Base-by-base conservation (phyloP, 202 grass and related monocot genomes). In the Digitaria exilis region DNA sequence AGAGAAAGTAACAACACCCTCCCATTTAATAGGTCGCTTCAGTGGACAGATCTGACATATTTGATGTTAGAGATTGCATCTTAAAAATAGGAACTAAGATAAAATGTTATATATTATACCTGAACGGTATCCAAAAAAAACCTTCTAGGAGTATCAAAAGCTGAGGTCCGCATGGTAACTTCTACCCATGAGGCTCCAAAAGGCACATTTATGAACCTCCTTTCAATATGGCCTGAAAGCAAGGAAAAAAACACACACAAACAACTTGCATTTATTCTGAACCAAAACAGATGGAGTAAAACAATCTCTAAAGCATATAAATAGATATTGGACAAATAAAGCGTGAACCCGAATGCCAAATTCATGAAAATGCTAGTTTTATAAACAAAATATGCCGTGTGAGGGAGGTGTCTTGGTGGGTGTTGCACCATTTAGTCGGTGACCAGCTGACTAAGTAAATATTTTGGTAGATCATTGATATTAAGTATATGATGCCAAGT, bases 41-140 rank as follows among this genome's bases (percentile, higher is more conserved):
- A 98, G 84, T 78, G 96, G 96, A 81, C 87, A 93, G 49, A 98
- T 91, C 96, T 98, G 89, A 73, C 13, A 90, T 32, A 71, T 48
- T 57, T 64, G 21, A 78, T 35, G 44, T 89, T 79, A 89, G 59
- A 80, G 44, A 35, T 72, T 50, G 44, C 66, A 78, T 68, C 9
- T 75, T 77, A 83, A 30, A 44, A 46, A 86, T 52, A 90, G n/a
- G 42, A 68, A 43, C 29, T 35, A 80, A 83, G 42, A 30, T 55
- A 58, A 69, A 41, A 69, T 67, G 22, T 5, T 41, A 82, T 66
- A 21, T 18, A 85, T n/a, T 61, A 64, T 88, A 98, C 95, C 89
- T 98, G 95, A 91, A 98, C 87, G 83, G 90, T 87, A 75, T 98
- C 93, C 83, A 98, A 80, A 80, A 90, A 96, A 87, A 98, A 98